Percentiles rank a stretch among this genome's conserved stretches.
These are phyloP conservation scores for Nicotiana otophora DNA, from an alignment of 257 asterid species.

Conservation along the genomic window DNA sequence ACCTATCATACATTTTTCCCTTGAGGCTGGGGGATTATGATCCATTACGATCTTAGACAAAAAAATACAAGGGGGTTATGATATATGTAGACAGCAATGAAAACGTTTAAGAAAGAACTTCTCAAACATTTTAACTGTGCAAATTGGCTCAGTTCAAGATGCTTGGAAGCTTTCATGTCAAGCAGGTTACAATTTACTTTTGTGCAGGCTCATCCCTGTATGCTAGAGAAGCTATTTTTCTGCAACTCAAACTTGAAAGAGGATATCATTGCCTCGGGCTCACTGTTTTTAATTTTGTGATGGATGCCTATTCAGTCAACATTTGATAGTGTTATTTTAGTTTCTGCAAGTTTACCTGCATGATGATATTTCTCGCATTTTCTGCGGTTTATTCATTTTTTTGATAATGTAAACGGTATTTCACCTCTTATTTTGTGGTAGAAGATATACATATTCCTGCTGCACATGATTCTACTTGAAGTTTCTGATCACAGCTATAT, in stretches of 20 bases:
- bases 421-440: neutral
- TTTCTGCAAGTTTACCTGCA: slow-evolving; percentile 2
- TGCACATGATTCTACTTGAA: neutral
- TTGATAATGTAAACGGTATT: neutral
- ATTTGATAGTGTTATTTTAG: neutral
- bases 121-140: neutral
- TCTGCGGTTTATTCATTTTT: neutral
- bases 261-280: slow-evolving; percentile 1
- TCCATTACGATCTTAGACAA: neutral
- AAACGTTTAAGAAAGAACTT: neutral
- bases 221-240: neutral
- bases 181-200: neutral
- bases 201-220: neutral
- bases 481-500: slow-evolving; percentile 1
- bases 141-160: neutral
- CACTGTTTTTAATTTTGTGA: neutral
- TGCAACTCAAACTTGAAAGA: slow-evolving; percentile 1
- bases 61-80: neutral
- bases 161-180: neutral
- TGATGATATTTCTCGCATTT: slow-evolving; percentile 3
- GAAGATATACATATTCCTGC: neutral
- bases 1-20: neutral
- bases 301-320: neutral
- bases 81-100: neutral
- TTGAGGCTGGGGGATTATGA: neutral